Percentiles rank a stretch among this genome's conserved stretches.
Conservation (phyloP, 176 grass and related monocot genomes). For the Poa pratensis region DNA sequence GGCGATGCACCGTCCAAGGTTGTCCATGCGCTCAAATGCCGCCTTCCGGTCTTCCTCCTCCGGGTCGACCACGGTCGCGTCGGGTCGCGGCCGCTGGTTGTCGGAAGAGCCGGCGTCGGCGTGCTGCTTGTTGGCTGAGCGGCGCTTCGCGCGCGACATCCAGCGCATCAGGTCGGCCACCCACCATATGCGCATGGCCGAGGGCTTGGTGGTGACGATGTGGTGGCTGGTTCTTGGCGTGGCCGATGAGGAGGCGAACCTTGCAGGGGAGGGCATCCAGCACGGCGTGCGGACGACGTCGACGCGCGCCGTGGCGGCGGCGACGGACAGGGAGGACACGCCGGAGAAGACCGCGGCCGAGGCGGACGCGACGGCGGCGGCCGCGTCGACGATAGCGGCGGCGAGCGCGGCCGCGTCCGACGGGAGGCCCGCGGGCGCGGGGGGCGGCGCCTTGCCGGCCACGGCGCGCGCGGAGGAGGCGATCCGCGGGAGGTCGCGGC, state of each 20-base stretch:
- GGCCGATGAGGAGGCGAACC: conserved; percentile 35
- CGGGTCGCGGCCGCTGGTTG: not conserved
- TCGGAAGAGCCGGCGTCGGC: not conserved
- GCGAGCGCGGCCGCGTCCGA: conserved; percentile 49
- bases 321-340: conserved; percentile 35
- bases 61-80: conserved; percentile 27
- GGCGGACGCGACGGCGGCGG: conserved; percentile 37
- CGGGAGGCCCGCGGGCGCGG: not conserved
- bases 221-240: conserved; percentile 40
- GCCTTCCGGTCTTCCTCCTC: conserved; percentile 57
- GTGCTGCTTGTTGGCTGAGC: conserved; percentile 55
- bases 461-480: conserved; percentile 45
- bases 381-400: conserved; percentile 48
- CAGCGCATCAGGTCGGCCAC: conserved; percentile 71
- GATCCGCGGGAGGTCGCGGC: conserved; percentile 49
- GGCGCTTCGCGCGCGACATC: conserved; percentile 66
- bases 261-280: conserved; percentile 48
- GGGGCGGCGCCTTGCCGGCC: conserved; percentile 36
- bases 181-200: conserved; percentile 68
- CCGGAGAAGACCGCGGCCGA: conserved; percentile 47
- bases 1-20: conserved; percentile 56
- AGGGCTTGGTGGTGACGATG: conserved; percentile 39
- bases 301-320: conserved; percentile 42
- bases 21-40: conserved; percentile 60
- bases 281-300: conserved; percentile 17